Percentiles rank a stretch among this genome's conserved stretches.
phyloP scores from a whole-genome alignment of 208 protist genomes.

The Crithidia fasciculata region DNA sequence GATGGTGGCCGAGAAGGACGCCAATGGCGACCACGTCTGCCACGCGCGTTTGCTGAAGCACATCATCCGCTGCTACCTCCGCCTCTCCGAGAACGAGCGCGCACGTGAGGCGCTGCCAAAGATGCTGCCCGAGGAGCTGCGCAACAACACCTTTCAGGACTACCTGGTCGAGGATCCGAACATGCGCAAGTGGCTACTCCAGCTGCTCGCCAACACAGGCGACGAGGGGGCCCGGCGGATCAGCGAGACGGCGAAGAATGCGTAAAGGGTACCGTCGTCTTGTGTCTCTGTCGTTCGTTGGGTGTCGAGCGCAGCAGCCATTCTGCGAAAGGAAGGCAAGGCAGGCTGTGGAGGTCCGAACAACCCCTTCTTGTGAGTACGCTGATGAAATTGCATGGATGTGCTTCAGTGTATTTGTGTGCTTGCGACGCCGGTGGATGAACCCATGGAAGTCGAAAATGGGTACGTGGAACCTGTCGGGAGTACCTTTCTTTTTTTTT shows the following conservation, averaged over 20 bases:
- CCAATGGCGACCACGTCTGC: conserved; percentile 61
- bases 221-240: conserved; percentile 71
- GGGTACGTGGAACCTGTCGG: too few species aligned
- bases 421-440: too few species aligned
- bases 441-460: too few species aligned
- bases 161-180: conserved; percentile 69
- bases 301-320: too few species aligned
- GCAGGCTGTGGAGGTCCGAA: too few species aligned
- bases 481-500: too few species aligned
- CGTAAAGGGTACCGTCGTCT: background rate
- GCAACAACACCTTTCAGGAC: conserved; percentile 81
- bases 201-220: conserved; percentile 87
- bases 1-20: conserved; percentile 94
- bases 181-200: conserved; percentile 81
- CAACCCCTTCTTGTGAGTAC: too few species aligned
- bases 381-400: too few species aligned
- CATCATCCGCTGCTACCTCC: conserved; percentile 98
- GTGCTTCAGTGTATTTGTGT: too few species aligned
- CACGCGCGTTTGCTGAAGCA: conserved; percentile 96
- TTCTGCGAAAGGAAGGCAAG: too few species aligned
- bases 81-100: conserved; percentile 95
- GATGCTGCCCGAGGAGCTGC: conserved; percentile 85
- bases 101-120: conserved; percentile 74
- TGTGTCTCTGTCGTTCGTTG: too few species aligned
- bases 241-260: conserved; percentile 32